A percentile compares a stretch with the other conserved stretches of the same genome.
Conservation (phyloP, 345 rosid genomes). For the Raphanus sativus region DNA sequence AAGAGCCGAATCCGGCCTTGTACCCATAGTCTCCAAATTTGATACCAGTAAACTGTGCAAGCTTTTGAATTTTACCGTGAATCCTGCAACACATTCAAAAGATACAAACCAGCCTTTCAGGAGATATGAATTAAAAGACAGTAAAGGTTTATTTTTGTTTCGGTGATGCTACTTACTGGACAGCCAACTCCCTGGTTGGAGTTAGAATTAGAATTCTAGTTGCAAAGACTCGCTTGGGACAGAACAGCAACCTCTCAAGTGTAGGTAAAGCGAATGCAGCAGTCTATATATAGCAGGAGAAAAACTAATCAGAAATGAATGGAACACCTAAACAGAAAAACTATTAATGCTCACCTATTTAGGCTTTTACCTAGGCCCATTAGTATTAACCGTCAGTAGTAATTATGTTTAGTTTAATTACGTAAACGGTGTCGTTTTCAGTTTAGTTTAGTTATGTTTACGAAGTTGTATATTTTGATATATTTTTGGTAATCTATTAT, state of each 20-base stretch:
- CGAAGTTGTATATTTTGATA: no score
- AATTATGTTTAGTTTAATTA: background rate
- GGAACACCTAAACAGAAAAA: no score
- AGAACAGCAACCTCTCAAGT: no score
- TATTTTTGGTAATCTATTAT: no score
- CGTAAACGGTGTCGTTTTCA: background rate
- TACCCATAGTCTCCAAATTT: slow-evolving; percentile 51
- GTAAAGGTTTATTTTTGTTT: background rate
- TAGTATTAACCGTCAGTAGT: background rate
- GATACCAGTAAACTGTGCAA: slow-evolving; percentile 83
- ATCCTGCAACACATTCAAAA: slow-evolving; percentile 53
- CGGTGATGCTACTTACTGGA: slow-evolving; percentile 58
- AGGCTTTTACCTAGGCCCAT: background rate
- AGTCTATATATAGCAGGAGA: no score
- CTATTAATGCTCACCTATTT: no score
- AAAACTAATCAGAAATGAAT: no score
- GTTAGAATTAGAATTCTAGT: slow-evolving; percentile 89
- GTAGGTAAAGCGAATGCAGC: no score
- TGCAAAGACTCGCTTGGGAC: slow-evolving; percentile 72
- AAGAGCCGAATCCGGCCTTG: no score
- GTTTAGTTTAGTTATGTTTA: background rate
- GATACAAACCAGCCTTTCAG: background rate
- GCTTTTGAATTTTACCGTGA: slow-evolving; percentile 84
- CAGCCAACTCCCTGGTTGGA: slow-evolving; percentile 91
- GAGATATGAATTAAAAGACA: background rate